These are phyloP conservation scores for Suillus weaverae DNA, from an alignment of 768 basidiomycete species.

Conservation along the genomic window DNA sequence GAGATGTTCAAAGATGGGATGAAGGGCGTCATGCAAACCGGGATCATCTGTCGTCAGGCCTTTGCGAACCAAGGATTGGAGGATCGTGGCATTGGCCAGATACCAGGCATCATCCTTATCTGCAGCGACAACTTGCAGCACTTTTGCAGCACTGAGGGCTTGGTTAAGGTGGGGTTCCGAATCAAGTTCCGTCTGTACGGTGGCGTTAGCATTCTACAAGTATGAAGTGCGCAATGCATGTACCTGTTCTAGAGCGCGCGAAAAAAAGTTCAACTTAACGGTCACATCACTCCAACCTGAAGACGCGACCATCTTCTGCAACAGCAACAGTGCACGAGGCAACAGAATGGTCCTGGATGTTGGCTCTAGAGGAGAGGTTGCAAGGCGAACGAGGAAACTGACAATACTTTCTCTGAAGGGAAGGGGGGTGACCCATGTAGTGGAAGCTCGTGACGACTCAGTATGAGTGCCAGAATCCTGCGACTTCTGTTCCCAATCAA, in stretches of 20 bases:
- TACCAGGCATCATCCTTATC: constrained; percentile 89
- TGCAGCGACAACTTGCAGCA: constrained; percentile 80
- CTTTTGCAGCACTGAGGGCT: constrained; percentile 82
- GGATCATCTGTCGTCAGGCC: constrained; percentile 81
- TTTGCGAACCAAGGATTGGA: constrained; percentile 86
- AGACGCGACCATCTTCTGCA: constrained; percentile 79
- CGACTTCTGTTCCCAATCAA: constrained; percentile 85
- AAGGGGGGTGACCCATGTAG: constrained; percentile 71
- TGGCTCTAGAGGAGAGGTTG: constrained; percentile 61
- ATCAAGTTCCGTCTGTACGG: constrained; percentile 65
- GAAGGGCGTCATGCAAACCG: constrained; percentile 75
- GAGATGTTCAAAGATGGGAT: constrained; percentile 81
- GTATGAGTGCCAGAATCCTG: constrained; percentile 29
- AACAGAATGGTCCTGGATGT: constrained; percentile 45
- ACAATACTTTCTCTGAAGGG: constrained; percentile 87
- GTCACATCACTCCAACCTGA: constrained; percentile 90
- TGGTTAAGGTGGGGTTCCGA: constrained; percentile 62
- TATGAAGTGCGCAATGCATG: constrained; percentile 19
- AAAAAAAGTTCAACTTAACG: constrained; percentile 89
- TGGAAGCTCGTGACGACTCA: constrained; percentile 29
- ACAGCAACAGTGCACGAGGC: constrained; percentile 61
- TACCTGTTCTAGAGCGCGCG: constrained; percentile 80
- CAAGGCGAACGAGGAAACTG: constrained; percentile 91
- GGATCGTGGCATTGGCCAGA: constrained; percentile 59
- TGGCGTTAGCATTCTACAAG: constrained; percentile 10